Evolutionary conservation across 2,329 filamentous ascomycete genomes (phyloP), one percentile per base, ranked within the genome.

Genomic region (Leptographium lundbergii): DNA sequence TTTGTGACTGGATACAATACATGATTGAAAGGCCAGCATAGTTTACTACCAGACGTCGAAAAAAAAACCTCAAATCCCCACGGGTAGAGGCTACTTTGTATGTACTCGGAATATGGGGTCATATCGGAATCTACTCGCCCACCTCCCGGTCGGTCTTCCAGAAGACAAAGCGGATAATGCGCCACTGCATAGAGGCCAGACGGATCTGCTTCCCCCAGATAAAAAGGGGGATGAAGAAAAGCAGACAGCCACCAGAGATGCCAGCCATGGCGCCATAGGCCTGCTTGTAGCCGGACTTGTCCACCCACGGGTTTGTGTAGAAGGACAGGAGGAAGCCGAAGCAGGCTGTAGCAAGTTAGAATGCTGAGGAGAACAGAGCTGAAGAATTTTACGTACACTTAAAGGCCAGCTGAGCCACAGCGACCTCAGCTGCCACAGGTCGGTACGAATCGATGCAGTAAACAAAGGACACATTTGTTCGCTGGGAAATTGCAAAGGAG

Each of bases 291-390:
- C 81, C 81, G 1, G 68, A 68, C 59, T 72, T 34, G 7, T 71
- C 68, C 45, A 84, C 74, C 81, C 81, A 84, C 0, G 78, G 74
- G 64, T 84, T 84, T 1, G 79, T 82, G 65, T 83, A 83, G 65
- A 84, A 84, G 0, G 76, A 80, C 1, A 84, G 71, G 1, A 83
- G 69, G 65, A 84, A 84, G 5, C 79, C 80, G 64, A 84, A 82
- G 53, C 54, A 57, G 75, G 76, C 54, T 56, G 36, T 42, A 13
- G 27, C 17, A 27, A 29, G 11, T 6, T 17, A 9, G n/a, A 27
- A 14, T 36, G 10, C 34, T 36, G 34, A n/a, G 22, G 2, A 29
- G 6, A 29, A 29, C 7, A 5, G 27, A 3, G n/a, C 5, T 14
- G 25, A 25, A 27, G 13, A 34, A 42, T 6, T 29, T 7, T 22